These are phyloP conservation scores for Cadophora sp. DNA, from an alignment of 2,329 filamentous ascomycete genomes.

Conservation along the genomic window DNA sequence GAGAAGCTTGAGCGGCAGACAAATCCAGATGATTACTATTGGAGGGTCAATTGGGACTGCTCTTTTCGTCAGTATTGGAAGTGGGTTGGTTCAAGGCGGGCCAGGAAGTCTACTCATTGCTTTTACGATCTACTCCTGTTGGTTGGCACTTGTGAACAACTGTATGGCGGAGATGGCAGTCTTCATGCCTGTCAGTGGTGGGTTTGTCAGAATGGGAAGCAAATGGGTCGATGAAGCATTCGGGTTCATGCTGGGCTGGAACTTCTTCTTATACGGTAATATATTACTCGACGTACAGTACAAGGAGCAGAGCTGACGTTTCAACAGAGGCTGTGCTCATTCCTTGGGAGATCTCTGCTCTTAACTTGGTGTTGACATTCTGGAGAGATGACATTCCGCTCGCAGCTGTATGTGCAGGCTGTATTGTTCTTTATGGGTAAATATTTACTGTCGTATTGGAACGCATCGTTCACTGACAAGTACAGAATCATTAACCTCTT, in stretches of 20 bases:
- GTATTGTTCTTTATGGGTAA: constrained; percentile 57
- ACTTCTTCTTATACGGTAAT: constrained; percentile 65
- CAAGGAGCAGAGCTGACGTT: constrained; percentile 6
- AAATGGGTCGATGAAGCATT: constrained; percentile 61
- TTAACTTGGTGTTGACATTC: constrained; percentile 51
- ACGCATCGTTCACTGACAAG: neutral
- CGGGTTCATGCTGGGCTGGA: constrained; percentile 61
- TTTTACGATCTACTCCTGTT: constrained; percentile 51
- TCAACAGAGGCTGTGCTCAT: constrained; percentile 35
- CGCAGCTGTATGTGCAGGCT: constrained; percentile 47
- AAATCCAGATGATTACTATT: constrained; percentile 58
- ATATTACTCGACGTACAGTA: neutral
- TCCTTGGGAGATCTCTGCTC: constrained; percentile 49
- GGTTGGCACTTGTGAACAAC: constrained; percentile 46
- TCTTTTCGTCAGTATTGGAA: constrained; percentile 54
- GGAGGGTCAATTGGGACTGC: constrained; percentile 56
- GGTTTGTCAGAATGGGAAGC: constrained; percentile 60
- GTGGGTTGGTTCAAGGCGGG: constrained; percentile 49
- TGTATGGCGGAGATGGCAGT: constrained; percentile 60
- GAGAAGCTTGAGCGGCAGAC: constrained; percentile 50
- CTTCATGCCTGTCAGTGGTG: constrained; percentile 59
- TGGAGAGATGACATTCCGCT: constrained; percentile 52
- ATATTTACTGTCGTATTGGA: constrained; percentile 31
- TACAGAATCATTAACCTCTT: constrained; percentile 65
- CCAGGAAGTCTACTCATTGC: constrained; percentile 52